These are phyloP conservation scores for Acacia crassicarpa DNA, from an alignment of 306 rosid species.

Conservation along the genomic window DNA sequence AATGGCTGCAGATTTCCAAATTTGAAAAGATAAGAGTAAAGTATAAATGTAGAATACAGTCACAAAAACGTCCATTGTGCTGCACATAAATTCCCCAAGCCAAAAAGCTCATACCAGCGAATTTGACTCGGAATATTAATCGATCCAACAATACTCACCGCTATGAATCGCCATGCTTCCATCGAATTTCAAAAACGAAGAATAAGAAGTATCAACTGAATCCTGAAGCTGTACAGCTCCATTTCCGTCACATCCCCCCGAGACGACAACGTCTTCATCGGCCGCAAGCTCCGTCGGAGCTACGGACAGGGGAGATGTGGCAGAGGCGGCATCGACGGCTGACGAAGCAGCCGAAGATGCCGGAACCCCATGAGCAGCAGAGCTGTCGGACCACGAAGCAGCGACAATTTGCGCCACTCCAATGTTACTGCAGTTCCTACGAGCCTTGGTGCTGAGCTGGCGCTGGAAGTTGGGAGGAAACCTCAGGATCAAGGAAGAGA, in stretches of 20 bases:
- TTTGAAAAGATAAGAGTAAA: background rate
- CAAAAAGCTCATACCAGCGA: background rate
- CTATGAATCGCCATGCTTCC: slow-evolving; percentile 80
- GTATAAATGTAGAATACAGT: background rate
- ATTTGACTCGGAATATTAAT: background rate
- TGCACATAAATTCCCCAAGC: no score
- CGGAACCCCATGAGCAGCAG: slow-evolving; percentile 22
- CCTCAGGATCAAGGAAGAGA: slow-evolving; percentile 54
- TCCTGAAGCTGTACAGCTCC: slow-evolving; percentile 46
- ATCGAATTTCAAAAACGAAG: slow-evolving; percentile 67
- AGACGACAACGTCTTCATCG: slow-evolving; percentile 48
- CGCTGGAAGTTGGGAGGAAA: slow-evolving; percentile 94
- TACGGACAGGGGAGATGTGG: slow-evolving; percentile 37
- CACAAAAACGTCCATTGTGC: background rate
- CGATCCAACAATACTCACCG: slow-evolving; percentile 41
- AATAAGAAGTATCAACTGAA: slow-evolving; percentile 40
- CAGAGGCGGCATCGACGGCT: slow-evolving; percentile 57
- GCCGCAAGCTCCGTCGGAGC: slow-evolving; percentile 38
- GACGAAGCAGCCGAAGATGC: slow-evolving; percentile 45
- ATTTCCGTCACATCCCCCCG: slow-evolving; percentile 39
- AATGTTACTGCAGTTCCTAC: slow-evolving; percentile 96
- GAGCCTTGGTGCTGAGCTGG: slow-evolving; percentile 90
- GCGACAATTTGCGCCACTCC: slow-evolving; percentile 99
- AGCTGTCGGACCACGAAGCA: slow-evolving; percentile 88
- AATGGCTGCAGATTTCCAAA: background rate